Evolutionary conservation across 495 filamentous ascomycete species (phyloP).

Genomic region (Penicillium salamii): DNA sequence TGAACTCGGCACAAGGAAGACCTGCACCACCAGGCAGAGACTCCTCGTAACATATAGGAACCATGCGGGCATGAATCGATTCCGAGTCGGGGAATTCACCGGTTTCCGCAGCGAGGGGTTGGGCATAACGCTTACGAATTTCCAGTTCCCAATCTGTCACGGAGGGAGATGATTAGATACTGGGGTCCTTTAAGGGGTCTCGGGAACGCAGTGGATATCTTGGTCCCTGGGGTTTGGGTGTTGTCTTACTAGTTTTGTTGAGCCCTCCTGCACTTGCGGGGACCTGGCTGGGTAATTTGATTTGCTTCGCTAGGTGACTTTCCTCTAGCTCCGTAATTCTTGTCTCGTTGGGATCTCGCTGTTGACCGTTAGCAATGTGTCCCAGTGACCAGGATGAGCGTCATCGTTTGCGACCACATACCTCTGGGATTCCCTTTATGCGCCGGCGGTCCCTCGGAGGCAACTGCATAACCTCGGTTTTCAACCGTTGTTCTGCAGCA

Average conservation of each 20-base stretch:
- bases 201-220: slow-evolving; percentile 8
- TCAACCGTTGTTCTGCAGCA: slow-evolving; percentile 84
- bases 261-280: slow-evolving; percentile 81
- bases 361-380: slow-evolving; percentile 6
- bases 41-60: slow-evolving; percentile 91
- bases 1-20: slow-evolving; percentile 72
- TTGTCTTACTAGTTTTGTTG: slow-evolving; percentile 81
- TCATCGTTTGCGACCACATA: slow-evolving; percentile 23
- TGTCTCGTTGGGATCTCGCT: slow-evolving; percentile 67
- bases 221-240: background rate
- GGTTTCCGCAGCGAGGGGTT: slow-evolving; percentile 82
- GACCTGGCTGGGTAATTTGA: slow-evolving; percentile 65
- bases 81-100: slow-evolving; percentile 86
- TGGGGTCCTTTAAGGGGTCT: background rate
- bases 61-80: slow-evolving; percentile 79
- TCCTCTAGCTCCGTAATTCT: slow-evolving; percentile 64
- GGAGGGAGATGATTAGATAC: slow-evolving; percentile 18
- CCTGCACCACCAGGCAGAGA: slow-evolving; percentile 74
- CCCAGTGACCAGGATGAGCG: background rate
- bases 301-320: slow-evolving; percentile 64
- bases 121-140: slow-evolving; percentile 86
- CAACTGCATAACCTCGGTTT: slow-evolving; percentile 92
- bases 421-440: slow-evolving; percentile 73
- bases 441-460: slow-evolving; percentile 80
- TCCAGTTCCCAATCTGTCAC: slow-evolving; percentile 79